Evolutionary conservation across 2,329 filamentous ascomycete species (phyloP), one percentile per base, ranked within the genome.

Genomic region (Fonsecaea erecta): DNA sequence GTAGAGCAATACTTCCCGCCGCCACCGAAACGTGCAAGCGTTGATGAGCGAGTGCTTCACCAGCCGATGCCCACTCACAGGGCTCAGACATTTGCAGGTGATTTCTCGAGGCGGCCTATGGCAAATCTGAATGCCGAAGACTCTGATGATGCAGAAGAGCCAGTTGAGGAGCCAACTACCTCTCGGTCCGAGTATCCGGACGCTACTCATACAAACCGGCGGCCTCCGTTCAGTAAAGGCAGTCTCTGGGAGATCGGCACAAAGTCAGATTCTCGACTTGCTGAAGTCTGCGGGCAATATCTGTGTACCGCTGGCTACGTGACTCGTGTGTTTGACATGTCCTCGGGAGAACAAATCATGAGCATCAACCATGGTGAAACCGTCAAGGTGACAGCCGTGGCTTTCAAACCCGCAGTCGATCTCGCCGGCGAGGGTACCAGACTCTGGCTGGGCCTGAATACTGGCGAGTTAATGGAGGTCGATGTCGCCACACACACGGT

Each of bases 361-460:
- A 95, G 88, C 71, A 79, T 97, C 68, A 85, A 88, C 58, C 93
- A 97, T 75, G 90, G 90, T 1, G 95, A 99, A 74, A 92, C 90
- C 1, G 83, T 92, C 68, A 96, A 91, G 74, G 90, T 91, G 7
- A 89, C 92, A 1, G 87, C 93, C 1, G 81, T 97, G 5, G 85
- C 87, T 0, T 99, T 99, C 78, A 96, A 96, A 75, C 93, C 94
- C 2, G 90, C 89, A 0, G 82, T 84, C 2, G 86, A 90, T 68
- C 85, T 94, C 0, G 86, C 92, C 64, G 88, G 93, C 53, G 94
- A 98, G 77, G 94, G 93, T 5, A 85, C 85, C 60, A 85, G 88
- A 14, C 72, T 99, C 26, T 99, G 95, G 95, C 86, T 98, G 34
- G 95, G 95, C 7, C 97, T 90, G 51, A 96, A 90, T 71, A 83